phyloP scores from a whole-genome alignment of 345 rosid genomes.

The Clausena lansium region DNA sequence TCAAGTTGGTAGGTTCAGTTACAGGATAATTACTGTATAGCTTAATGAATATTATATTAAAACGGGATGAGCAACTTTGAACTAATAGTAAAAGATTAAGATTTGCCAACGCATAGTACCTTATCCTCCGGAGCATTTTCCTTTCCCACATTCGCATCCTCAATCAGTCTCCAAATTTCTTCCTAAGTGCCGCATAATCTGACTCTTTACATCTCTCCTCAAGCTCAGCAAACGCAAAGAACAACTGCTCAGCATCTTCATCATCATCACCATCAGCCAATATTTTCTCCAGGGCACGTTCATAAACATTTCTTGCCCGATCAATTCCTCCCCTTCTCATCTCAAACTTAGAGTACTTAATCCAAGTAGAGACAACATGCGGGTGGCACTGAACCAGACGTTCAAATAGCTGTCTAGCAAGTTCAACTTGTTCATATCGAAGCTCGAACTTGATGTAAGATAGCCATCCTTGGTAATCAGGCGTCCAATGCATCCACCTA shows the following conservation, averaged over 20 bases:
- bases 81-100: neutral
- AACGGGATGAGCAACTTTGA: neutral
- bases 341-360: slow-evolving; percentile 76
- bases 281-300: slow-evolving; percentile 67
- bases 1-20: neutral
- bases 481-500: slow-evolving; percentile 86
- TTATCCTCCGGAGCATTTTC: slow-evolving; percentile 91
- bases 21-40: neutral
- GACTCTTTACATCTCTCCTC: slow-evolving; percentile 82
- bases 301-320: slow-evolving; percentile 64
- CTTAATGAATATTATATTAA: neutral
- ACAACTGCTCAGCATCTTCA: slow-evolving; percentile 75
- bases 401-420: slow-evolving; percentile 61
- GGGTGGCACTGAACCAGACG: slow-evolving; percentile 75
- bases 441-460: slow-evolving; percentile 77
- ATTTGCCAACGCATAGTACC: slow-evolving; percentile 73
- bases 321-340: slow-evolving; percentile 76
- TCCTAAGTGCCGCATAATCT: slow-evolving; percentile 73
- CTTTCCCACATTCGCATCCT: slow-evolving; percentile 87
- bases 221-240: slow-evolving; percentile 84
- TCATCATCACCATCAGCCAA: slow-evolving; percentile 50
- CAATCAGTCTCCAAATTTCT: slow-evolving; percentile 83
- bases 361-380: slow-evolving; percentile 52
- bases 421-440: slow-evolving; percentile 62
- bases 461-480: slow-evolving; percentile 85